These are phyloP conservation scores for Ophiostoma populinum DNA, from an alignment of 2,329 filamentous ascomycete genomes.

Conservation along the genomic window DNA sequence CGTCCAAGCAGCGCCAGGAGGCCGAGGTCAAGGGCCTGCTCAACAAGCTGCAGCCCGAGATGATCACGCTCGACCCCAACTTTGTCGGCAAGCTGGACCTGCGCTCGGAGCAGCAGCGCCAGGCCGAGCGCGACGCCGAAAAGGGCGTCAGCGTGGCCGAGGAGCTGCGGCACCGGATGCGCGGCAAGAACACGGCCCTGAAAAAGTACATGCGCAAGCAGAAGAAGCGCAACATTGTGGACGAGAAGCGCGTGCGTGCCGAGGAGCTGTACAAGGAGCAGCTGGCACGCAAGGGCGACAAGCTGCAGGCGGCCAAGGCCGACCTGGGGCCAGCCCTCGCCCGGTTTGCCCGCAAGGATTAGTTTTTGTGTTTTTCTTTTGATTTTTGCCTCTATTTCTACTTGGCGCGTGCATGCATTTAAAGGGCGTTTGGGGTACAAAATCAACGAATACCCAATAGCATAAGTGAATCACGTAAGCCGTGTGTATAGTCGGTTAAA, in stretches of 20 bases:
- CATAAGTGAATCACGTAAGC: too few relatives aligned
- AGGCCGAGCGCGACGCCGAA: slow-evolving; percentile 59
- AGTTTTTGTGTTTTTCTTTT: neutral
- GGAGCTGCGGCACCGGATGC: slow-evolving; percentile 55
- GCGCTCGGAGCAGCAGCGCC: slow-evolving; percentile 58
- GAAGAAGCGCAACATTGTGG: slow-evolving; percentile 81
- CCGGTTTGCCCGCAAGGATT: slow-evolving; percentile 64
- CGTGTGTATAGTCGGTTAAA: too few relatives aligned
- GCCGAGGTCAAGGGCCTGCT: slow-evolving; percentile 75
- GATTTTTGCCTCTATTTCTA: neutral
- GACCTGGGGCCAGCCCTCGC: slow-evolving; percentile 74
- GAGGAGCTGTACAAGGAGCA: slow-evolving; percentile 66
- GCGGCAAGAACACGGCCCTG: slow-evolving; percentile 68
- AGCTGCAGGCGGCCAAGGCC: slow-evolving; percentile 44
- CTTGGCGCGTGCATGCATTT: neutral
- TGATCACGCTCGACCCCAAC: slow-evolving; percentile 89
- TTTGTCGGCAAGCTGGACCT: slow-evolving; percentile 80
- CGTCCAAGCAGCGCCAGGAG: slow-evolving; percentile 79
- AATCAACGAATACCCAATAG: too few relatives aligned
- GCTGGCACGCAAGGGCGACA: slow-evolving; percentile 47
- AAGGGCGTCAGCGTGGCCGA: slow-evolving; percentile 38
- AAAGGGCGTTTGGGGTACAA: too few relatives aligned
- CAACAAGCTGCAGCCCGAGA: slow-evolving; percentile 90
- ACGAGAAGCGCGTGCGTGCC: slow-evolving; percentile 78
- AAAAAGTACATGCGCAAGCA: slow-evolving; percentile 85